These are phyloP conservation scores for Aspergillus conjunctus DNA, from an alignment of 495 filamentous ascomycete species.

Conservation along the genomic window DNA sequence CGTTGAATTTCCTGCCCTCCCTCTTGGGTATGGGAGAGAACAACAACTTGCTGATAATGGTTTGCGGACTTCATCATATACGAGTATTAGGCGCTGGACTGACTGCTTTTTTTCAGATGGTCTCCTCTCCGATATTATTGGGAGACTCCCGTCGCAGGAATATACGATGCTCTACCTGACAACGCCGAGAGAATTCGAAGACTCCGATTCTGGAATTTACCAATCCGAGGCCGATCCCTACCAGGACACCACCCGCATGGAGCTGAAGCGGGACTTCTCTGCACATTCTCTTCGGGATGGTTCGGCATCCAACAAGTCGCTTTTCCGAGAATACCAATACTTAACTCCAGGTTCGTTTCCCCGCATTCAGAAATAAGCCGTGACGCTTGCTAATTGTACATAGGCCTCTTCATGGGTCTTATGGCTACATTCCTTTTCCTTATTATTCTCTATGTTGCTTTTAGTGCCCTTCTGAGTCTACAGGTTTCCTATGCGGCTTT, in stretches of 20 bases:
- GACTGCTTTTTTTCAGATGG: slow-evolving; percentile 50
- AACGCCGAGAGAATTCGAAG: slow-evolving; percentile 44
- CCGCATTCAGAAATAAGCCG: background rate
- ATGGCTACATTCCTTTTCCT: slow-evolving; percentile 68
- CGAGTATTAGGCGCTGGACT: slow-evolving; percentile 12
- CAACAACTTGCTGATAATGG: slow-evolving; percentile 52
- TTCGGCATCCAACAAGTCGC: slow-evolving; percentile 47
- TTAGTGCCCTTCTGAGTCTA: slow-evolving; percentile 74
- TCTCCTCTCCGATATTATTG: slow-evolving; percentile 59
- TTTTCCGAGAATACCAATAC: slow-evolving; percentile 93
- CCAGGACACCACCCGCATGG: slow-evolving; percentile 54
- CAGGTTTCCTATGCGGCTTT: slow-evolving; percentile 92
- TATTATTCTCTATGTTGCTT: slow-evolving; percentile 72
- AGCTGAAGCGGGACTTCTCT: slow-evolving; percentile 60
- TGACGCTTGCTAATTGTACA: slow-evolving; percentile 17
- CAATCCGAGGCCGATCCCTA: slow-evolving; percentile 54
- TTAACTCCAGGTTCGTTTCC: slow-evolving; percentile 66
- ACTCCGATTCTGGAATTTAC: slow-evolving; percentile 47
- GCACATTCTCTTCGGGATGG: slow-evolving; percentile 32
- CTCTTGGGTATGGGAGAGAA: slow-evolving; percentile 39
- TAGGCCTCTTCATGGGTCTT: slow-evolving; percentile 83
- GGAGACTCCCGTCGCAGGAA: slow-evolving; percentile 55
- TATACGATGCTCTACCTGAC: slow-evolving; percentile 68
- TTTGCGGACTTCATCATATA: slow-evolving; percentile 26
- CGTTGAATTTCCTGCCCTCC: slow-evolving; percentile 55